phyloP scores from a whole-genome alignment of 176 grass and related monocot genomes.

The Chloris gayana region DNA sequence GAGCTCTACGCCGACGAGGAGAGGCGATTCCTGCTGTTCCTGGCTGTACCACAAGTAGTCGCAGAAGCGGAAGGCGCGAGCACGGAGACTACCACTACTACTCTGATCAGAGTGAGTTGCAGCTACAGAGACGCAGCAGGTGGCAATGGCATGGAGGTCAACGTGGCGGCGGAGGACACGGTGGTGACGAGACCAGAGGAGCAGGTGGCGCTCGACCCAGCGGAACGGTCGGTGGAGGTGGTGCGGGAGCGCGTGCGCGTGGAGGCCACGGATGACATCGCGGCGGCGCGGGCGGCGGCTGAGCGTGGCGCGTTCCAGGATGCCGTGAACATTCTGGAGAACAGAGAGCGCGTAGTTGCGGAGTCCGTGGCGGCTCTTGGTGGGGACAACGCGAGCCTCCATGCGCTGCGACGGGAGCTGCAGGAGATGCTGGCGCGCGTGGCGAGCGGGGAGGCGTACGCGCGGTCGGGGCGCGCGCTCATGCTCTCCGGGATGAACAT shows the following conservation, averaged over 20 bases:
- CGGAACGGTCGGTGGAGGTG: constrained; percentile 40
- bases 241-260: constrained; percentile 43
- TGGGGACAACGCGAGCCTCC: constrained; percentile 17
- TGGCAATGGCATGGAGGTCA: neutral
- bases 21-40: constrained; percentile 56
- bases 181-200: constrained; percentile 27
- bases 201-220: neutral
- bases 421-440: constrained; percentile 36
- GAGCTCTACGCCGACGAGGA: constrained; percentile 73
- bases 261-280: constrained; percentile 48
- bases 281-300: constrained; percentile 44
- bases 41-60: constrained; percentile 32
- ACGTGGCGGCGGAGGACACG: constrained; percentile 37
- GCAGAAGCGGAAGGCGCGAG: neutral
- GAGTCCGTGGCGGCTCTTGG: neutral
- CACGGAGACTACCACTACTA: neutral
- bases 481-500: constrained; percentile 41
- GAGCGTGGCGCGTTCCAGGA: constrained; percentile 35
- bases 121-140: constrained; percentile 43
- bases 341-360: constrained; percentile 23
- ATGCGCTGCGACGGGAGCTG: constrained; percentile 30
- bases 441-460: constrained; percentile 18
- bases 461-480: constrained; percentile 35
- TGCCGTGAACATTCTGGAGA: constrained; percentile 47
- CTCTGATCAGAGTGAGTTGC: constrained; percentile 46